A percentile compares a stretch with the other conserved stretches of the same genome.
Conservation (phyloP, 2,329 filamentous ascomycete genomes). For the Verticillium albo-atrum region DNA sequence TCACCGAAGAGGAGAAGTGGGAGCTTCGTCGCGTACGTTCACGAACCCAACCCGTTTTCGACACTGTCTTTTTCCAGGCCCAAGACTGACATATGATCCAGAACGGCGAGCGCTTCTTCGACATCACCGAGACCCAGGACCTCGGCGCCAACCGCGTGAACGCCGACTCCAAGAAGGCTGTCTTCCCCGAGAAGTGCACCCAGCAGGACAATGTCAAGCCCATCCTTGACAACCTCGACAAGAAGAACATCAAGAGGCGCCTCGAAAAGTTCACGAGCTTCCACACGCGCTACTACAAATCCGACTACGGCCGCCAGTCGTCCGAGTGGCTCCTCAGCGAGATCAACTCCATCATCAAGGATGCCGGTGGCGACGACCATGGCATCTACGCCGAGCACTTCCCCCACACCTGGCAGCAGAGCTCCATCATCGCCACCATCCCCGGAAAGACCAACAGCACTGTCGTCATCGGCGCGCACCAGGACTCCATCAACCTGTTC, state of each 20-base stretch:
- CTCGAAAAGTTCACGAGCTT: slow-evolving; percentile 75
- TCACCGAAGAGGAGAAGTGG: slow-evolving; percentile 96
- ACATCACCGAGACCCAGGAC: slow-evolving; percentile 74
- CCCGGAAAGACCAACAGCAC: slow-evolving; percentile 82
- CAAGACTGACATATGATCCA: slow-evolving; percentile 26
- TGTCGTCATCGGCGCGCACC: slow-evolving; percentile 84
- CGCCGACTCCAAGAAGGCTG: slow-evolving; percentile 31
- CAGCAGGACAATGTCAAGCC: slow-evolving; percentile 63
- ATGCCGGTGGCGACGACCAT: slow-evolving; percentile 63
- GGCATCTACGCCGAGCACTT: slow-evolving; percentile 71
- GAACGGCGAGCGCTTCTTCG: slow-evolving; percentile 87
- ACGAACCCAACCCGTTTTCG: neutral
- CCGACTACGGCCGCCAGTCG: slow-evolving; percentile 73
- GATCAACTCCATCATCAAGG: slow-evolving; percentile 66
- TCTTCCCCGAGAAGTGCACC: slow-evolving; percentile 64
- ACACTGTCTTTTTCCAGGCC: neutral
- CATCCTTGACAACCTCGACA: slow-evolving; percentile 65
- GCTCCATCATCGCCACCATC: slow-evolving; percentile 86
- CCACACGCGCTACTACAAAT: slow-evolving; percentile 80
- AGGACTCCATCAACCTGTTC: slow-evolving; percentile 93
- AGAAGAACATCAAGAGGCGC: slow-evolving; percentile 71
- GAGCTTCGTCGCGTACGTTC: slow-evolving; percentile 69
- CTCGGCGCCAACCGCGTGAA: slow-evolving; percentile 46
- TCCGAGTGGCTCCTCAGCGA: slow-evolving; percentile 81
- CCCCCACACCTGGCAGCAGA: slow-evolving; percentile 80